Evolutionary conservation across 495 filamentous ascomycete species (phyloP).

Genomic region (Talaromyces stipitatus): DNA sequence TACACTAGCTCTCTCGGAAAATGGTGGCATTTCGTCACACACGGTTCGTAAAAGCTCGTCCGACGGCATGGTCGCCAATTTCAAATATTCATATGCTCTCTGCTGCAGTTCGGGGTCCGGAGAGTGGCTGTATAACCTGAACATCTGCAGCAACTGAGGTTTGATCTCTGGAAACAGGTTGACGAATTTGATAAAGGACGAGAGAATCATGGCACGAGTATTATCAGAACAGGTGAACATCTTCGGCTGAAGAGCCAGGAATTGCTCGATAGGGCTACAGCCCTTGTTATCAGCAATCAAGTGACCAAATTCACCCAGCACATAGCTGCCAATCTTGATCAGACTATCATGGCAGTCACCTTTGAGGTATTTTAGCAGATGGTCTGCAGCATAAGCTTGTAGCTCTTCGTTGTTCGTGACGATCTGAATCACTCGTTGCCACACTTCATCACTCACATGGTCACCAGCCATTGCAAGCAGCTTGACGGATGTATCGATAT

Average conservation of each 20-base stretch:
- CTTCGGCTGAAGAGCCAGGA: slow-evolving; percentile 85
- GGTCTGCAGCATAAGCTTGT: slow-evolving; percentile 92
- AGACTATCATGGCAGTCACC: slow-evolving; percentile 92
- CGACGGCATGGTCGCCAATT: slow-evolving; percentile 73
- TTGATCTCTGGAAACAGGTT: slow-evolving; percentile 99
- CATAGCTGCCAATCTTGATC: slow-evolving; percentile 94
- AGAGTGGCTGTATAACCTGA: slow-evolving; percentile 87
- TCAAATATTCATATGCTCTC: slow-evolving; percentile 90
- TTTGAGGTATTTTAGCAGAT: slow-evolving; percentile 83
- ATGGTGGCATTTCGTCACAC: slow-evolving; percentile 98
- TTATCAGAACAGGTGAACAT: slow-evolving; percentile 81
- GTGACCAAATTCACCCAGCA: slow-evolving; percentile 95
- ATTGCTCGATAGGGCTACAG: slow-evolving; percentile 96
- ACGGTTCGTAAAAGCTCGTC: slow-evolving; percentile 94
- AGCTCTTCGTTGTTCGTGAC: slow-evolving; percentile 99
- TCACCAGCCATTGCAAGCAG: slow-evolving; percentile 95
- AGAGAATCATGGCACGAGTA: slow-evolving; percentile 88
- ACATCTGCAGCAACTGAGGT: slow-evolving; percentile 83
- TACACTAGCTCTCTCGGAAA: slow-evolving; percentile 89
- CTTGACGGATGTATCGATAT: slow-evolving; percentile 93
- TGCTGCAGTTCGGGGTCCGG: slow-evolving; percentile 95
- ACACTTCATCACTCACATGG: slow-evolving; percentile 98
- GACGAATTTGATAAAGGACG: slow-evolving; percentile 93
- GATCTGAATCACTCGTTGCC: slow-evolving; percentile 98
- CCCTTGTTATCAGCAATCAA: slow-evolving; percentile 90